Conservation (phyloP, 495 filamentous ascomycete genomes). For the Aspergillus mulundensis region DNA sequence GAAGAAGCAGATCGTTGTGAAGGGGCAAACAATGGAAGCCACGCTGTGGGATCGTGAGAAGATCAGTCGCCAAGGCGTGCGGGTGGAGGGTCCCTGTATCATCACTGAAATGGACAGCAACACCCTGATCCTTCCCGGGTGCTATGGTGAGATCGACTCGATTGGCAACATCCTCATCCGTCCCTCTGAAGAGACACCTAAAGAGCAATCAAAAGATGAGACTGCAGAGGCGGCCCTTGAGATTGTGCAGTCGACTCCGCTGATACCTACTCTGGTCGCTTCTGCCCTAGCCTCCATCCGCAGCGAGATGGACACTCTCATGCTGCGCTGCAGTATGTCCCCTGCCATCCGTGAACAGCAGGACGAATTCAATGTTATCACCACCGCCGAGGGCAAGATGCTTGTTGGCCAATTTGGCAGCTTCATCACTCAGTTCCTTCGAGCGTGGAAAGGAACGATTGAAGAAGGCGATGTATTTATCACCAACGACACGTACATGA, state of each 20-base stretch:
- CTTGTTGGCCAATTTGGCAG: conserved; percentile 49
- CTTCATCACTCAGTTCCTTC: conserved; percentile 47
- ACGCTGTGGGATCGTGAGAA: conserved; percentile 43
- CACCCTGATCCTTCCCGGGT: conserved; percentile 44
- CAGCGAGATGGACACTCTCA: conserved; percentile 48
- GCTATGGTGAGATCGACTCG: conserved; percentile 15
- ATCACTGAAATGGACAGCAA: conserved; percentile 51
- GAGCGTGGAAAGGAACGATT: conserved; percentile 41
- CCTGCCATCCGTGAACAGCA: conserved; percentile 51
- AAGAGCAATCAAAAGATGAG: conserved; percentile 7
- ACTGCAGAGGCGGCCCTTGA: conserved; percentile 25
- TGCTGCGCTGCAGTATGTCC: conserved; percentile 50
- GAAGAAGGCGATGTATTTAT: conserved; percentile 49
- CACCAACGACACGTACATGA: conserved; percentile 49
- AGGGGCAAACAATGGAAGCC: conserved; percentile 35
- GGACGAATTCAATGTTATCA: conserved; percentile 52
- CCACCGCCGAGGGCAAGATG: conserved; percentile 44
- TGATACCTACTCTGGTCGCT: conserved; percentile 37
- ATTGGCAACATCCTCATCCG: conserved; percentile 44
- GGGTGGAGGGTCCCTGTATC: conserved; percentile 41
- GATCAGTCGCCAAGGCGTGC: conserved; percentile 34
- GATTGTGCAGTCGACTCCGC: conserved; percentile 32
- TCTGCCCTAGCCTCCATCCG: conserved; percentile 44
- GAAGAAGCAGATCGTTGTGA: conserved; percentile 34
- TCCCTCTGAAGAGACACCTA: conserved; percentile 13